These are phyloP conservation scores for Rhododendron williamsianum DNA, from an alignment of 148 eudicot genomes.

Conservation along the genomic window DNA sequence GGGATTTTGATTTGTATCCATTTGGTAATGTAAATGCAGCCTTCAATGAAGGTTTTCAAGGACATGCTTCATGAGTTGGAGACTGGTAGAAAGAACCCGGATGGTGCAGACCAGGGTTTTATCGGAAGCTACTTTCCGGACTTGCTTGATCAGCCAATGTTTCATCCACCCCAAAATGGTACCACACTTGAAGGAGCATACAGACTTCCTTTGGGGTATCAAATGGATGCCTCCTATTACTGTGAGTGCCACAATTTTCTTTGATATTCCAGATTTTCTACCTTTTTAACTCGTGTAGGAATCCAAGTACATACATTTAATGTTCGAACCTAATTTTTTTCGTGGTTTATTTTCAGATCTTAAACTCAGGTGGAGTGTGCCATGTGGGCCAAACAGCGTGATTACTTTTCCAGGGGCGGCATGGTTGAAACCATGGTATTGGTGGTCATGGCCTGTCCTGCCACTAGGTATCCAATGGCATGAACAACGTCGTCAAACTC, in stretches of 20 bases:
- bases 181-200: slow-evolving; percentile 60
- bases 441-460: slow-evolving; percentile 98
- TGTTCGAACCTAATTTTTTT: neutral
- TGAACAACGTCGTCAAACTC: slow-evolving; percentile 68
- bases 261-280: neutral
- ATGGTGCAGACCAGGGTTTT: slow-evolving; percentile 93
- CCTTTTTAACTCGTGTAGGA: neutral
- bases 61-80: slow-evolving; percentile 70
- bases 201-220: slow-evolving; percentile 93
- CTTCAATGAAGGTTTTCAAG: slow-evolving; percentile 66
- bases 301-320: neutral
- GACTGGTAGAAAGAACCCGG: slow-evolving; percentile 50
- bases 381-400: slow-evolving; percentile 95
- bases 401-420: slow-evolving; percentile 89
- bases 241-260: slow-evolving; percentile 44
- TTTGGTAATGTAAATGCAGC: slow-evolving; percentile 39
- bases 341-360: slow-evolving; percentile 38
- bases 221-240: slow-evolving; percentile 96
- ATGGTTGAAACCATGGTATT: slow-evolving; percentile 96
- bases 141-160: slow-evolving; percentile 78
- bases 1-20: neutral
- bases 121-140: slow-evolving; percentile 77
- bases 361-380: slow-evolving; percentile 79
- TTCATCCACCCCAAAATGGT: slow-evolving; percentile 66
- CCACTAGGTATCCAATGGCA: slow-evolving; percentile 95